Base-by-base conservation (phyloP, 1,284 basidiomycete species). In the Anthracocystis walkeri region DNA sequence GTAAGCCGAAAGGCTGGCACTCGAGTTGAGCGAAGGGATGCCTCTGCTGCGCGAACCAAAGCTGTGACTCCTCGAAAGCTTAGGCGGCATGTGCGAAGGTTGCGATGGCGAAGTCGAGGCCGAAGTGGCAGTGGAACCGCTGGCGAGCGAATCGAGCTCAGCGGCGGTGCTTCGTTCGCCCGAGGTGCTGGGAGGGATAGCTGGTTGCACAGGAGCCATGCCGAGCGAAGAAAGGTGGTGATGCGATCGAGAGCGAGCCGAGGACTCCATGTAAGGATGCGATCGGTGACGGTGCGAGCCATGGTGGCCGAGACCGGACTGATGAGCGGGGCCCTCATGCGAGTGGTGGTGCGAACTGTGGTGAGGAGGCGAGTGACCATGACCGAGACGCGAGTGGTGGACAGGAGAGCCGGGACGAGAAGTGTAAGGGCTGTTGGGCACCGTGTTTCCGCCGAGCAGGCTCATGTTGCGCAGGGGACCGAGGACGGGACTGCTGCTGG, bases 401-500 rank as follows among this genome's bases (percentile, higher is more conserved):
- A 75, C 73, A 3, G 82, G 82, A 6, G 83, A 84, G 49, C 75
- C 73, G 4, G 83, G 77, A 11, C 83, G 72, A 29, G 81, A 82
- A 2, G 78, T 67, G 51, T 74, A 59, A 6, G 83, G 83, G 56
- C 77, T 79, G 73, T 80, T 84, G 50, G 81, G 81, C 29, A 82
- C 81, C 29, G 82, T 84, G 51, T 75, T 73, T 49, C 74, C 73
- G 31, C 80, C 80, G 35, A 84, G 76, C 38, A 84, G 56, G 55
- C 77, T 81, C 82, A 84, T 83, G 63, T 75, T 83, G 48, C 81
- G 78, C 50, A 84, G 60, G 41, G 83, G 81, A 25, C 81, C 83
- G 6, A 84, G 78, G 8, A 84, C 83, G 50, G 83, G 83, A 44
- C 80, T 82, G 61, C 81, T 78, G 45, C 80, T 82, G 12, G 83